phyloP scores from a whole-genome alignment of 2,329 filamentous ascomycete species.

The Calonectria multiphialidica region DNA sequence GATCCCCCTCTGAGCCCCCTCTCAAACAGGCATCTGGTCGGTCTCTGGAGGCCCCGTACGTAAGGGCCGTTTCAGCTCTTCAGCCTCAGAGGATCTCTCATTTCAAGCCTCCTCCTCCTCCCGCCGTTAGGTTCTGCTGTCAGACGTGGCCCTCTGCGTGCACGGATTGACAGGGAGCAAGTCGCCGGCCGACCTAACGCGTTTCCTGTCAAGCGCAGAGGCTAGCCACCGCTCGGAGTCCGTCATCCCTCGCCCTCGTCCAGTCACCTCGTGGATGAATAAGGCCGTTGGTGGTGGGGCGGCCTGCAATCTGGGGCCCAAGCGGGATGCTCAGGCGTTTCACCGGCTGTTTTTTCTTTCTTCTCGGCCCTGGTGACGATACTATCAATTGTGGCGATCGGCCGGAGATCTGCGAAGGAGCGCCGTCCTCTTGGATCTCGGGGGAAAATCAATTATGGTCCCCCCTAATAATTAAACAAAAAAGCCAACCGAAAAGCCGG shows the following conservation, averaged over 20 bases:
- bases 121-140: slow-evolving; percentile 8
- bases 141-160: neutral
- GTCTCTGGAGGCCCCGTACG: neutral
- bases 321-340: neutral
- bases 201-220: neutral
- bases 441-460: neutral
- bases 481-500: neutral
- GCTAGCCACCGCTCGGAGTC: neutral
- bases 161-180: neutral
- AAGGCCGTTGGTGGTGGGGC: neutral
- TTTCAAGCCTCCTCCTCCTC: slow-evolving; percentile 3
- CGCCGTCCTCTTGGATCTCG: neutral
- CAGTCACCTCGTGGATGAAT: slow-evolving; percentile 4
- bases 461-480: too few species aligned
- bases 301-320: neutral
- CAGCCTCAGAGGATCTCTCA: slow-evolving; percentile 12
- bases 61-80: slow-evolving; percentile 22
- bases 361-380: neutral
- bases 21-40: neutral
- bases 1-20: neutral
- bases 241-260: neutral
- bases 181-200: neutral
- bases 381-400: neutral
- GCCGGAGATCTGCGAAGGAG: neutral
- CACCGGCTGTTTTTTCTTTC: neutral